Evolutionary conservation across 1,139 yeast genomes (phyloP), one percentile per base, ranked within the genome.

Genomic region (Torulaspora globosa): DNA sequence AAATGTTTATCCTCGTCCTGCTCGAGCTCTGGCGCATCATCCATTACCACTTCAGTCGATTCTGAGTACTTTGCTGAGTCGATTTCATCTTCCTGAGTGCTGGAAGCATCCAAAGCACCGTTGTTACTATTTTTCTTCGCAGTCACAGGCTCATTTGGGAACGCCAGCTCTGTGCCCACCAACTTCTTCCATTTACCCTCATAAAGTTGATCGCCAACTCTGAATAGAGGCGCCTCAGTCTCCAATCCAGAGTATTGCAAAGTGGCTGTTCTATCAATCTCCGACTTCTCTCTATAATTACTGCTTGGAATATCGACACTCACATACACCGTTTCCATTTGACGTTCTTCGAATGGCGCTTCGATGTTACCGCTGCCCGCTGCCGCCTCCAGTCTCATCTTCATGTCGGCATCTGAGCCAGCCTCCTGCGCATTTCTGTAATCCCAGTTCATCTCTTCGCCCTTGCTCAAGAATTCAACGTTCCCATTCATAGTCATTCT

Each of bases 371-470:
- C 29, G 10, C 42, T 43, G 10, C 50, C 51, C 8, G 14, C 9
- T 12, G 35, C 35, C 7, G 54, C 56, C n/a, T 54, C 51, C 55
- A 59, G 50, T 58, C 84, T 69, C 3, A 78, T 75, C 54, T 73
- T 75, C 30, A 82, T 74, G 62, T 84, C 92, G 46, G 82, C 90
- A 48, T 80, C 84, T 1, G 89, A 82, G 2, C 92, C 92, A 1
- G 92, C 90, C 61, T 83, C 90, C 53, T 77, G 79, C 21, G 75
- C 76, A 46, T 67, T 68, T 30, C 63, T 65, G 69, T 87, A 87
- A 54, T 82, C 78, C 96, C 96, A 87, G 62, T 84, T 84, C 92
- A 88, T 85, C 66, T 86, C 95, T 64, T 87, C 95, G n/a, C 96
- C 96, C 7, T 75, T 67, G 2, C 74, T 64, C 52, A 87, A 70